These are phyloP conservation scores for Pseudogymnoascus sp. DNA, from an alignment of 2,329 filamentous ascomycete genomes.

Conservation along the genomic window DNA sequence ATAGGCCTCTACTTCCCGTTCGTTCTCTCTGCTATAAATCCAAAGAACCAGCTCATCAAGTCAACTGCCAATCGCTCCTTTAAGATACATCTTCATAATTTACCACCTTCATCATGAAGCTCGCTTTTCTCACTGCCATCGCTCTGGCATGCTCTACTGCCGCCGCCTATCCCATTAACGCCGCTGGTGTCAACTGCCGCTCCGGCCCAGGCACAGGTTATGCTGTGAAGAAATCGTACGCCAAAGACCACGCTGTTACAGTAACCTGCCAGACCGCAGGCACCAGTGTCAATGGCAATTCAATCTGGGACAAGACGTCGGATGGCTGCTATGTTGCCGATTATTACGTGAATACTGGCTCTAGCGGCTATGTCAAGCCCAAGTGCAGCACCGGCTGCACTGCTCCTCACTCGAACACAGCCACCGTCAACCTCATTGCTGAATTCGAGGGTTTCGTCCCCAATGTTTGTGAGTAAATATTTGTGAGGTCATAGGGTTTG, in stretches of 20 bases:
- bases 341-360: conserved; percentile 10
- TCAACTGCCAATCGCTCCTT: background rate
- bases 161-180: background rate
- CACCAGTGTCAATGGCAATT: conserved; percentile 10
- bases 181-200: background rate
- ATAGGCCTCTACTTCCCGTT: background rate
- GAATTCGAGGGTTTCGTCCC: conserved; percentile 31
- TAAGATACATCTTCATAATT: background rate
- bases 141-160: conserved; percentile 1
- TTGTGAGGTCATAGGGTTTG: background rate
- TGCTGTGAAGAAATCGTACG: conserved; percentile 9
- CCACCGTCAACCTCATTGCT: conserved; percentile 31
- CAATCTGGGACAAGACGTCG: conserved; percentile 19
- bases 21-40: background rate
- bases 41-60: background rate
- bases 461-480: conserved; percentile 19
- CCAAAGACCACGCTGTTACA: background rate
- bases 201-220: conserved; percentile 4
- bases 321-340: conserved; percentile 15
- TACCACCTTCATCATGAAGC: background rate
- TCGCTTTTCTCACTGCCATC: background rate
- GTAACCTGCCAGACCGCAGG: conserved; percentile 6
- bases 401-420: conserved; percentile 26
- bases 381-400: conserved; percentile 37
- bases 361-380: background rate